phyloP scores from a whole-genome alignment of 164 flowering plant species.

The Annona squamosa region DNA sequence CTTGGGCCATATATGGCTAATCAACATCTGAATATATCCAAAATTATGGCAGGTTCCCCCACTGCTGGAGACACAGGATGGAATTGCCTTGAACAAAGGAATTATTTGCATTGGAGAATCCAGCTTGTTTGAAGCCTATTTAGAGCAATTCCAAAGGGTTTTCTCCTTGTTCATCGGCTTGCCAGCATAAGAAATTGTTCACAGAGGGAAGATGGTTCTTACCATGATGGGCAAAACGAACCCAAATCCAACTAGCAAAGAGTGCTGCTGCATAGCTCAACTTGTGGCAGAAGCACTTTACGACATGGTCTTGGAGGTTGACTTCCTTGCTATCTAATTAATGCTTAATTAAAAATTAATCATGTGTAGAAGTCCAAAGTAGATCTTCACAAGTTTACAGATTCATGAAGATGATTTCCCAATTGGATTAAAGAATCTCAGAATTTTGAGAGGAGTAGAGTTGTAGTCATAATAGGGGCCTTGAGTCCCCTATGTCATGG shows the following conservation, averaged over 20 bases:
- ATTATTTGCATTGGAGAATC: conserved; percentile 36
- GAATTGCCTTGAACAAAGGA: conserved; percentile 30
- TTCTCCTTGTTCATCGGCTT: conserved; percentile 33
- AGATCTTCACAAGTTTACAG: too few species aligned
- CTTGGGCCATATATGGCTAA: too few species aligned
- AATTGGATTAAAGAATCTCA: too few species aligned
- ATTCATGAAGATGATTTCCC: too few species aligned
- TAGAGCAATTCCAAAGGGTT: conserved; percentile 41
- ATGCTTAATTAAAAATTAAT: too few species aligned
- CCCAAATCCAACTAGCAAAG: conserved; percentile 27
- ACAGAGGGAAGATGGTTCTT: conserved; percentile 48
- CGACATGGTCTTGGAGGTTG: conserved; percentile 43
- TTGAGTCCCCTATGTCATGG: too few species aligned
- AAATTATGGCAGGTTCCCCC: background rate
- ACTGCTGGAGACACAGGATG: background rate
- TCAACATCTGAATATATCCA: too few species aligned
- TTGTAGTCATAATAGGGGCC: too few species aligned
- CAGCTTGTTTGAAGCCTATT: conserved; percentile 40
- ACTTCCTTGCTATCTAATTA: too few species aligned
- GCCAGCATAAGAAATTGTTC: conserved; percentile 39
- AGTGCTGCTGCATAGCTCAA: conserved; percentile 29
- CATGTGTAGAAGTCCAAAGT: too few species aligned
- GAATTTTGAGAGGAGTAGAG: too few species aligned
- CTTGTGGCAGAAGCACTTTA: conserved; percentile 32
- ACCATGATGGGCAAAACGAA: conserved; percentile 39